These are phyloP conservation scores for Pythium oligandrum DNA, from an alignment of 352 stramenopile species.

Conservation along the genomic window DNA sequence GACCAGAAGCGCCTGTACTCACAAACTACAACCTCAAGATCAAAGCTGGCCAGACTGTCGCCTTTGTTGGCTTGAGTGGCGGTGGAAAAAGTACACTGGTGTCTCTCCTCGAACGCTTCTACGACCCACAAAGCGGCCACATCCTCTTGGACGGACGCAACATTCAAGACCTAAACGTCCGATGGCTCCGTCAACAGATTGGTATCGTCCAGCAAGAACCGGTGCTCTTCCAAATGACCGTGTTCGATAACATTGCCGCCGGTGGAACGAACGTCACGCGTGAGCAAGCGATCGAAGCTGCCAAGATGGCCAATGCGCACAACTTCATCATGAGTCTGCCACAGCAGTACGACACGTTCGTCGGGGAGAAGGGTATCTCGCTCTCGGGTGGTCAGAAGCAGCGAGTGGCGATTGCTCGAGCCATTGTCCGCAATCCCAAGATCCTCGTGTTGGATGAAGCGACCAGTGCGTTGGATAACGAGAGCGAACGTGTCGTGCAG, in stretches of 20 bases:
- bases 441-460: constrained; percentile 50
- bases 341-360: not conserved
- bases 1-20: constrained; percentile 45
- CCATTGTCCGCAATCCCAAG: constrained; percentile 37
- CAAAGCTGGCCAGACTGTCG: constrained; percentile 29
- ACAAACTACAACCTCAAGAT: constrained; percentile 58
- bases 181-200: constrained; percentile 19
- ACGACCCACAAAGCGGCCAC: constrained; percentile 52
- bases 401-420: constrained; percentile 3
- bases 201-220: constrained; percentile 63
- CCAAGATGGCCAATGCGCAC: not conserved
- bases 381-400: constrained; percentile 4
- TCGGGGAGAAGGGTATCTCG: constrained; percentile 18
- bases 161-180: constrained; percentile 55
- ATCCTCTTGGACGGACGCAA: constrained; percentile 67
- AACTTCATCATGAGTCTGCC: constrained; percentile 21
- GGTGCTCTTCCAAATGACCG: constrained; percentile 65
- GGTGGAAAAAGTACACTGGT: constrained; percentile 9
- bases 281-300: constrained; percentile 54
- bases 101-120: constrained; percentile 78
- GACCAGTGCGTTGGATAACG: constrained; percentile 35
- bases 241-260: constrained; percentile 80
- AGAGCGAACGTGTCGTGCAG: constrained; percentile 55
- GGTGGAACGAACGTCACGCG: constrained; percentile 19
- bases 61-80: constrained; percentile 8